phyloP scores from a whole-genome alignment of 106 monocot species.

The Phalaenopsis equestris region DNA sequence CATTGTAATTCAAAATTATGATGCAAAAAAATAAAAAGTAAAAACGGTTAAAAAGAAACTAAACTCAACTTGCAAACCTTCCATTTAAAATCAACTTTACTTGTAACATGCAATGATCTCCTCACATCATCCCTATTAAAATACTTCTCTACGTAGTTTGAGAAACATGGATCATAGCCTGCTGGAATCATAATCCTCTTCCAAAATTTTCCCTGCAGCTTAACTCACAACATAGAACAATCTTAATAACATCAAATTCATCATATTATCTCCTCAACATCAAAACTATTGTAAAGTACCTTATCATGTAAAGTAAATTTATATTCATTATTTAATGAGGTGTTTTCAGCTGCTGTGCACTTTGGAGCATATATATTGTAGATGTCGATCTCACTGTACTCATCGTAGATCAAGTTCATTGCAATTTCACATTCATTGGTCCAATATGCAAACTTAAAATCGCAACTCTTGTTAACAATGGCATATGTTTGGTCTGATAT shows the following conservation, averaged over 20 bases:
- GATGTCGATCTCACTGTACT: conserved; percentile 68
- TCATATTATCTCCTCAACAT: background rate
- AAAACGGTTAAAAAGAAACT: background rate
- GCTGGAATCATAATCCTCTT: conserved; percentile 18
- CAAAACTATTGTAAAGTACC: conserved; percentile 4
- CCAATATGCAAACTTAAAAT: conserved; percentile 48
- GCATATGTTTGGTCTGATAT: conserved; percentile 62
- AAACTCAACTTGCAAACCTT: conserved; percentile 63
- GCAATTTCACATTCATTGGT: conserved; percentile 29
- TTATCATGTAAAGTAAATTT: conserved; percentile 5
- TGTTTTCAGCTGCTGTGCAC: conserved; percentile 28
- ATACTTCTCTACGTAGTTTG: conserved; percentile 52
- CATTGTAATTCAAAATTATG: no score
- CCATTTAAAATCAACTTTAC: conserved; percentile 28
- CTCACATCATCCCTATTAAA: conserved; percentile 66
- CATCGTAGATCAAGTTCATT: conserved; percentile 33
- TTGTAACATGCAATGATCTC: conserved; percentile 36
- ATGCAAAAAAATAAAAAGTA: background rate
- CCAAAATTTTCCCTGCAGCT: conserved; percentile 12
- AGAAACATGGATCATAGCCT: conserved; percentile 79
- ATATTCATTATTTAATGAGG: conserved; percentile 8
- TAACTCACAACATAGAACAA: background rate
- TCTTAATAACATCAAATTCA: background rate
- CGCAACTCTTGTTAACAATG: conserved; percentile 30
- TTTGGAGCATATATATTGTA: conserved; percentile 85